Conservation (phyloP, 2,329 filamentous ascomycete species). For the Pestalotiopsis sp. region DNA sequence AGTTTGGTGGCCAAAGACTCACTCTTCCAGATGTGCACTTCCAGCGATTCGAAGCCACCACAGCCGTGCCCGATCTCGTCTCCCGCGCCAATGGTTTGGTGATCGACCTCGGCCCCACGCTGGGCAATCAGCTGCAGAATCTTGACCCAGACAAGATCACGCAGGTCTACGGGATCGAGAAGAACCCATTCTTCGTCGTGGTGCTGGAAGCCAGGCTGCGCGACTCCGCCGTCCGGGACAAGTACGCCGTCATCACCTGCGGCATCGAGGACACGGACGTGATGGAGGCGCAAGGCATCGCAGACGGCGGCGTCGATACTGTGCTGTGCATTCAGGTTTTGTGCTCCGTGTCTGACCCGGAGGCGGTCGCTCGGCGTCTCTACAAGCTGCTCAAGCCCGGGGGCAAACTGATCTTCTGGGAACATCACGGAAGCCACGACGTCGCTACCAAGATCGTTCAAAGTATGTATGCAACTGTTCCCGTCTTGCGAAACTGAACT, state of each 20-base stretch:
- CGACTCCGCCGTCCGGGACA: neutral
- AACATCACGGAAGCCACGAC: neutral
- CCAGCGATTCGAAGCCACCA: neutral
- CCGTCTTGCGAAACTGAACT: neutral
- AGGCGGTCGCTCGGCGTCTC: neutral
- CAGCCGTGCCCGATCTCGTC: neutral
- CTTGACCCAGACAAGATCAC: neutral
- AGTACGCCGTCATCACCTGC: slow-evolving; percentile 3
- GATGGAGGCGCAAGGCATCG: slow-evolving; percentile 2
- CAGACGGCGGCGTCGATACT: neutral
- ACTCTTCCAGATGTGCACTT: neutral
- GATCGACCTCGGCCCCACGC: neutral
- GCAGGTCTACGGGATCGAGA: slow-evolving; percentile 6
- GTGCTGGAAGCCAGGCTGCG: neutral
- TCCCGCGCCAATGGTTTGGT: neutral
- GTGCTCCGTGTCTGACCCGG: neutral
- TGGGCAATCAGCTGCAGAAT: neutral
- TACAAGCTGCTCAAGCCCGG: slow-evolving; percentile 9
- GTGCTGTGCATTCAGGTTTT: slow-evolving; percentile 4
- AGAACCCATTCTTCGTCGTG: neutral
- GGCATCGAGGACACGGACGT: slow-evolving; percentile 6
- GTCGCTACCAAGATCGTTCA: neutral
- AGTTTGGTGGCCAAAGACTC: neutral
- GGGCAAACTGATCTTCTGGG: slow-evolving; percentile 9
- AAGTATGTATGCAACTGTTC: neutral